These are phyloP conservation scores for Pilatotrama ljubarskyi DNA, from an alignment of 768 basidiomycete species.

Conservation along the genomic window DNA sequence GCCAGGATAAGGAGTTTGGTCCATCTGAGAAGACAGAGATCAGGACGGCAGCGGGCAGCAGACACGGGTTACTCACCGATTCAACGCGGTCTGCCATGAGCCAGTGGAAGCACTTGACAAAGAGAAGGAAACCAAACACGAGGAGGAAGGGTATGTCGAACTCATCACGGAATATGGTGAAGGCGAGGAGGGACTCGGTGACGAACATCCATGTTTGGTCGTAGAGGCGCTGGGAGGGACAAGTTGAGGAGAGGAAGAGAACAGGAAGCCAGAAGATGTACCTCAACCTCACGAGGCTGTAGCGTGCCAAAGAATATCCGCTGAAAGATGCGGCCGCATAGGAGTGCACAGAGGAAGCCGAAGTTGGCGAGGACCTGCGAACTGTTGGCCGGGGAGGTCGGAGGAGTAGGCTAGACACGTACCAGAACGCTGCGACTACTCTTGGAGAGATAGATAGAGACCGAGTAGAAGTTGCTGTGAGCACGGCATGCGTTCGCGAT, in stretches of 20 bases:
- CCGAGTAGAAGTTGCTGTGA: constrained; percentile 91
- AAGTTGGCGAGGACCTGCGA: constrained; percentile 89
- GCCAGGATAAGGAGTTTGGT: constrained; percentile 88
- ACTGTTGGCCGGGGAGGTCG: background rate
- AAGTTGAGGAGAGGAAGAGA: background rate
- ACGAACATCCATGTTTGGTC: constrained; percentile 97
- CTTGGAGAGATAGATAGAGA: constrained; percentile 89
- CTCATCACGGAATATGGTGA: constrained; percentile 96
- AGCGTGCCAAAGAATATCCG: constrained; percentile 90
- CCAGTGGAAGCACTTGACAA: constrained; percentile 99
- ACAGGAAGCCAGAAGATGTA: constrained; percentile 35
- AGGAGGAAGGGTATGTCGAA: constrained; percentile 90
- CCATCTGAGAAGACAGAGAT: constrained; percentile 67
- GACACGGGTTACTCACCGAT: constrained; percentile 62
- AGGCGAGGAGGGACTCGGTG: constrained; percentile 92
- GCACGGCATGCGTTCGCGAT: constrained; percentile 78
- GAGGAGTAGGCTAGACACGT: constrained; percentile 25
- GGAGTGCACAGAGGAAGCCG: constrained; percentile 71
- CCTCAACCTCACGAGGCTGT: constrained; percentile 89
- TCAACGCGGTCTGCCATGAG: constrained; percentile 93
- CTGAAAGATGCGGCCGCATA: constrained; percentile 77
- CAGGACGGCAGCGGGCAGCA: constrained; percentile 1
- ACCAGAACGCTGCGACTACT: constrained; percentile 94
- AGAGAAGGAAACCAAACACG: constrained; percentile 93
- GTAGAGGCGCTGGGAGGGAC: constrained; percentile 80